Conservation (phyloP, 1,284 basidiomycete species). For the Apiotrichum montevideense region DNA sequence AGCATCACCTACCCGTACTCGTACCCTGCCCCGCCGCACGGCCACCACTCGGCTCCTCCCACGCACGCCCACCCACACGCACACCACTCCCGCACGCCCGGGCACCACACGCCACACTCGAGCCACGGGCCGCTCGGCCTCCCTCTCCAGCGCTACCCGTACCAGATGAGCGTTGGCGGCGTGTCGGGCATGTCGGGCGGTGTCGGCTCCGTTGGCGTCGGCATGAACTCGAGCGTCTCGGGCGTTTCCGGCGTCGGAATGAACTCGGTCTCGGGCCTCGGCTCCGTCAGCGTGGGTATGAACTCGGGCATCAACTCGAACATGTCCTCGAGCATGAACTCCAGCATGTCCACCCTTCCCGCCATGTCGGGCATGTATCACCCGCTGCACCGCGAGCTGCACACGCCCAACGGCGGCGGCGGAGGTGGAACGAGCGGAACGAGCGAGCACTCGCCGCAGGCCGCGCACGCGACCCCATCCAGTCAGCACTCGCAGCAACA, state of each 20-base stretch:
- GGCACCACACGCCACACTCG: neutral
- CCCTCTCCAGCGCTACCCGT: neutral
- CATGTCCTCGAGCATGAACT: too few relatives aligned
- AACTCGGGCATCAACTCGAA: too few relatives aligned
- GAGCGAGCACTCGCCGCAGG: too few relatives aligned
- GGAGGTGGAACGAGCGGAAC: neutral
- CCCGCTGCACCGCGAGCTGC: neutral
- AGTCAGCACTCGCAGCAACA: too few relatives aligned
- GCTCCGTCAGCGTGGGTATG: too few relatives aligned
- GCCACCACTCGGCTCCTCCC: neutral
- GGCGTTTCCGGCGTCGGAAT: too few relatives aligned
- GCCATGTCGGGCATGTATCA: neutral
- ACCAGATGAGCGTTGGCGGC: neutral
- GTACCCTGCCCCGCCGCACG: neutral
- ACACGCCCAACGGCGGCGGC: neutral
- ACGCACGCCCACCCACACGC: neutral
- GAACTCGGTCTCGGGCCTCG: too few relatives aligned
- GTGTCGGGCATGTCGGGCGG: too few relatives aligned
- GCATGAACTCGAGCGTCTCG: too few relatives aligned
- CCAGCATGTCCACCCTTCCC: too few relatives aligned
- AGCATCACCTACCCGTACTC: conserved; percentile 1
- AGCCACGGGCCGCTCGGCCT: neutral
- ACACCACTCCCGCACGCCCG: neutral
- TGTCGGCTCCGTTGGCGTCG: too few relatives aligned
- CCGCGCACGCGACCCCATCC: neutral